Conservation (phyloP, 768 basidiomycete genomes). For the Auricularia cornea region DNA sequence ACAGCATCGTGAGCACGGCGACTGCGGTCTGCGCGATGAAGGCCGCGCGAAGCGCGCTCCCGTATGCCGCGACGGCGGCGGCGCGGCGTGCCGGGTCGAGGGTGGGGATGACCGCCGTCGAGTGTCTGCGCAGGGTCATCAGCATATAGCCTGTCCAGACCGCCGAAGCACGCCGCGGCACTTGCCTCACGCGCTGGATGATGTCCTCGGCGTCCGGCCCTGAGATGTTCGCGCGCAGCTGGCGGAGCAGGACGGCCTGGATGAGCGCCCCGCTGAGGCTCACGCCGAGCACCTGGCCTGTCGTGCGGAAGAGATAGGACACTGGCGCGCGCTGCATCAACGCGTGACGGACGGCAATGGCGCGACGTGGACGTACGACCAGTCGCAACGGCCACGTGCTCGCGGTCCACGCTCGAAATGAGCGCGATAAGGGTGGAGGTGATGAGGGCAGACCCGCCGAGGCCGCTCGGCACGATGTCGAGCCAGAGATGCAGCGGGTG, state of each 20-base stretch:
- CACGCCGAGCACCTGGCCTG: constrained; percentile 93
- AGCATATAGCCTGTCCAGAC: background rate
- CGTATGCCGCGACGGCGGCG: constrained; percentile 70
- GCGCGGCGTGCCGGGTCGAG: constrained; percentile 46
- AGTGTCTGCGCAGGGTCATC: constrained; percentile 18
- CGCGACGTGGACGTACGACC: constrained; percentile 56
- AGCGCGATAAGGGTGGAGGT: constrained; percentile 86
- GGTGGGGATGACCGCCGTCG: constrained; percentile 59
- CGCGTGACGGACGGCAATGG: constrained; percentile 11
- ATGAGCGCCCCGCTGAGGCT: constrained; percentile 77
- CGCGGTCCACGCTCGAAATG: constrained; percentile 70
- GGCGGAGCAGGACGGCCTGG: constrained; percentile 65
- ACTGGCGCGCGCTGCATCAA: constrained; percentile 37
- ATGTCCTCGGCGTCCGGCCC: constrained; percentile 69
- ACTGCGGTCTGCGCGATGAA: constrained; percentile 72
- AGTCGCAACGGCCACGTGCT: constrained; percentile 82
- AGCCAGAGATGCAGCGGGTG: constrained; percentile 60
- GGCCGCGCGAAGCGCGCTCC: constrained; percentile 68
- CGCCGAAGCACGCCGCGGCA: constrained; percentile 7
- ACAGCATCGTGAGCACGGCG: constrained; percentile 57
- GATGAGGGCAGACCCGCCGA: constrained; percentile 77
- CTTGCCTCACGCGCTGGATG: constrained; percentile 62
- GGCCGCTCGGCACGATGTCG: constrained; percentile 72
- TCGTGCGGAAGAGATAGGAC: constrained; percentile 87
- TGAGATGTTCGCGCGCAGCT: constrained; percentile 64